These are phyloP conservation scores for Cryptococcus sp. DNA, from an alignment of 1,284 basidiomycete genomes.

Conservation along the genomic window DNA sequence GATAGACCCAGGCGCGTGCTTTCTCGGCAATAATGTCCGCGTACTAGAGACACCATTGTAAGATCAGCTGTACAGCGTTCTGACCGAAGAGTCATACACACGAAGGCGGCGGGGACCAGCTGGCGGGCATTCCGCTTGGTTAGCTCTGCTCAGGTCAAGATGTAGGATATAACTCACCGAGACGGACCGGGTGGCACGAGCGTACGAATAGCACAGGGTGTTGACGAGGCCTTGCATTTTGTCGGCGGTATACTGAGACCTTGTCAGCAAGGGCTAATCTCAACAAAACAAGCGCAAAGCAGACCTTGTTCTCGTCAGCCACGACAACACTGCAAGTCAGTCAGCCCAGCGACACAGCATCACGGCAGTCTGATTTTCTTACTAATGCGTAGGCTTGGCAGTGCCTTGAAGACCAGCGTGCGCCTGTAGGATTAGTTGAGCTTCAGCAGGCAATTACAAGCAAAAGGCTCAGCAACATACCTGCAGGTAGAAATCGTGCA, in stretches of 20 bases:
- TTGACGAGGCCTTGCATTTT: conserved; percentile 47
- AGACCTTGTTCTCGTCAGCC: conserved; percentile 36
- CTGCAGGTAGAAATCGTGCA: conserved; percentile 50
- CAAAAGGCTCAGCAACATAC: not conserved
- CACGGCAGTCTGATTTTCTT: not conserved
- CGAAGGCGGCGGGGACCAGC: conserved; percentile 52
- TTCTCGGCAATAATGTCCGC: conserved; percentile 51
- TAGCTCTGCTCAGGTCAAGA: not conserved
- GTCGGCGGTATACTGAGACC: conserved; percentile 44
- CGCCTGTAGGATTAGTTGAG: conserved; percentile 21
- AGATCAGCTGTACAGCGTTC: not conserved
- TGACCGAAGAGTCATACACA: conserved; percentile 27
- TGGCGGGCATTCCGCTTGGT: conserved; percentile 9
- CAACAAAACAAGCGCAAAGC: not conserved
- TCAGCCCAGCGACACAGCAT: conserved; percentile 13
- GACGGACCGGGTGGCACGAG: conserved; percentile 54
- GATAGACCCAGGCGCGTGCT: conserved; percentile 49
- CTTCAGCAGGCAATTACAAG: not conserved
- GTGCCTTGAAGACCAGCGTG: conserved; percentile 52
- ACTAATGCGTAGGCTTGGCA: conserved; percentile 55
- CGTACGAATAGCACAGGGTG: conserved; percentile 53
- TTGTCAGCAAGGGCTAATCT: conserved; percentile 23
- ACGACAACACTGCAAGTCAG: conserved; percentile 30
- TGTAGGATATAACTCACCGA: conserved; percentile 30
- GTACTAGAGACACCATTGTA: conserved; percentile 19